These are phyloP conservation scores for Talaromyces trachyspermus DNA, from an alignment of 495 filamentous ascomycete genomes.

Conservation along the genomic window DNA sequence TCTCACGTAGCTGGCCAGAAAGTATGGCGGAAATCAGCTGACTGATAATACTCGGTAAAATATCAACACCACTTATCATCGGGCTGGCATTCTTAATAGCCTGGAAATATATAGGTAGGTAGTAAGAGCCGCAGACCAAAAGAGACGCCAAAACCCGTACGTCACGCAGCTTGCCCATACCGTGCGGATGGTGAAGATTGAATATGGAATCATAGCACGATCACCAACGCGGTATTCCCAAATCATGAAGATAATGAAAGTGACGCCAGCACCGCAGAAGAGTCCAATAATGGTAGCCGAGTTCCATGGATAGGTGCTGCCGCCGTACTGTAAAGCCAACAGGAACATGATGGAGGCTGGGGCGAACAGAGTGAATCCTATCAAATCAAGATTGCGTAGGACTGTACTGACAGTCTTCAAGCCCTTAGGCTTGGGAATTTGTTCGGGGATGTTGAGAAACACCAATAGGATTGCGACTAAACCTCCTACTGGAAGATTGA, in stretches of 20 bases:
- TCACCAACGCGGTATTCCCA: conserved; percentile 36
- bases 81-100: conserved; percentile 55
- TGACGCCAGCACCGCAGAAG: conserved; percentile 32
- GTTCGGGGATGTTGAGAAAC: conserved; percentile 11
- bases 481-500: conserved; percentile 46
- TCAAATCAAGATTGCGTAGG: conserved; percentile 39
- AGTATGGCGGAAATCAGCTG: conserved; percentile 47
- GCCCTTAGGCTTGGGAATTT: conserved; percentile 9
- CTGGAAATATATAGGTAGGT: conserved; percentile 69
- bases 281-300: conserved; percentile 23
- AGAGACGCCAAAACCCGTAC: conserved; percentile 41
- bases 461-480: conserved; percentile 16
- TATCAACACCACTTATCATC: conserved; percentile 54
- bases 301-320: conserved; percentile 41
- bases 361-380: conserved; percentile 38
- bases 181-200: conserved; percentile 8
- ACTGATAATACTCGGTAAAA: conserved; percentile 56
- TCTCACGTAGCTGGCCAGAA: conserved; percentile 31
- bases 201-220: conserved; percentile 31
- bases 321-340: conserved; percentile 48
- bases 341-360: conserved; percentile 40
- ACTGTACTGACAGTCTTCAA: conserved; percentile 18
- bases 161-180: conserved; percentile 44
- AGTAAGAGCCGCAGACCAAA: conserved; percentile 51
- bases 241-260: conserved; percentile 24